phyloP scores from a whole-genome alignment of 306 rosid genomes.

The Sesbania bispinosa region DNA sequence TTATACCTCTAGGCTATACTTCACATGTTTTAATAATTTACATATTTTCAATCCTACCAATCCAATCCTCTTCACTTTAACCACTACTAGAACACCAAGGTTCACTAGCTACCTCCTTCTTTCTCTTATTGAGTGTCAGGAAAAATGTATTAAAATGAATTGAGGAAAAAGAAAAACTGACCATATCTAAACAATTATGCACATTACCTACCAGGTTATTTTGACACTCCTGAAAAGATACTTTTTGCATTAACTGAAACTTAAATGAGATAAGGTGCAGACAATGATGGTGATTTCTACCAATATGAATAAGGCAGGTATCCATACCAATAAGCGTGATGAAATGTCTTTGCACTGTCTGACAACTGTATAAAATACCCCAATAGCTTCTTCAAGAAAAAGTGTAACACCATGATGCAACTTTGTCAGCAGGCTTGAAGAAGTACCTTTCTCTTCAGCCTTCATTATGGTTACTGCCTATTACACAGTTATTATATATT shows the following conservation, averaged over 20 bases:
- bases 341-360: slow-evolving; percentile 50
- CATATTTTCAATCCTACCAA: too few species aligned
- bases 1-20: not conserved
- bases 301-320: not conserved
- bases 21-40: too few species aligned
- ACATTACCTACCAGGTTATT: too few species aligned
- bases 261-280: not conserved
- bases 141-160: not conserved
- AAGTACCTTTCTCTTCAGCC: slow-evolving; percentile 73
- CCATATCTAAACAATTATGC: not conserved
- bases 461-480: slow-evolving; percentile 69
- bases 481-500: slow-evolving; percentile 18
- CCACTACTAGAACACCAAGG: not conserved
- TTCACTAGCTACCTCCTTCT: not conserved
- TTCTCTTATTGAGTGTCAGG: not conserved
- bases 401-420: slow-evolving; percentile 61
- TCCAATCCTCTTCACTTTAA: not conserved
- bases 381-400: slow-evolving; percentile 64
- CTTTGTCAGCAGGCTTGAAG: slow-evolving; percentile 66
- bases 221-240: too few species aligned
- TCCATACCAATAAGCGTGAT: slow-evolving; percentile 47
- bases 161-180: not conserved
- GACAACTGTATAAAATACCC: slow-evolving; percentile 20
- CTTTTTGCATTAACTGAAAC: too few species aligned
- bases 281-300: not conserved